A percentile compares a stretch with the other conserved stretches of the same genome.
phyloP scores from a whole-genome alignment of 768 basidiomycete genomes.

The Podaxis carcinomalis region DNA sequence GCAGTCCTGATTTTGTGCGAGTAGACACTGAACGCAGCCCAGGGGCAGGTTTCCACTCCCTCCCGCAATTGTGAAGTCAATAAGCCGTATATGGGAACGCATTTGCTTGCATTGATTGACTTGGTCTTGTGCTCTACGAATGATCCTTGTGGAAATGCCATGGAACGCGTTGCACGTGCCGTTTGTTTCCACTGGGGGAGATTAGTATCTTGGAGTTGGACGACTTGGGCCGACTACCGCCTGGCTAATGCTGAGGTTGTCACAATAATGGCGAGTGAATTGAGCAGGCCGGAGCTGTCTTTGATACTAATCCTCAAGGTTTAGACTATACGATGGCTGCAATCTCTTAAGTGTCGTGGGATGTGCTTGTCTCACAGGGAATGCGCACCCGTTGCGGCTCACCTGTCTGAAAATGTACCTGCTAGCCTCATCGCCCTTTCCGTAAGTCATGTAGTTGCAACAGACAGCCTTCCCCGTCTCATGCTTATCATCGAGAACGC shows the following conservation, averaged over 20 bases:
- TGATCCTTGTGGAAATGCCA: not conserved
- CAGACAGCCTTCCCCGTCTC: not conserved
- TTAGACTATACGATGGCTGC: conserved; percentile 6
- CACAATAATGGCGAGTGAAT: conserved; percentile 38
- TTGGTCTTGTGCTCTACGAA: not conserved
- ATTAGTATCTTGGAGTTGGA: conserved; percentile 63
- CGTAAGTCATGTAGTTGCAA: not conserved
- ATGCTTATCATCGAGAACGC: not conserved
- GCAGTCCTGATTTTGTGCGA: not conserved
- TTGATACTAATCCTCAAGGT: not conserved
- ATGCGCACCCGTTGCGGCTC: not conserved
- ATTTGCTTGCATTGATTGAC: conserved; percentile 3
- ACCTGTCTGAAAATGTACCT: not conserved
- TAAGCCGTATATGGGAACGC: conserved; percentile 2
- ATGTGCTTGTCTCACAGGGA: not conserved
- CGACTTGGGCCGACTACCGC: conserved; percentile 52
- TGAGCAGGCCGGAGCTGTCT: not conserved
- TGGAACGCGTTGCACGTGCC: conserved; percentile 26
- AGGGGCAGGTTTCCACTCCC: not conserved
- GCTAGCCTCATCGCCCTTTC: conserved; percentile 1
- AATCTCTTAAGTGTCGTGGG: not conserved
- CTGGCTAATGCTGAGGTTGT: conserved; percentile 46
- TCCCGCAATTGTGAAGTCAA: not conserved
- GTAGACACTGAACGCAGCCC: not conserved
- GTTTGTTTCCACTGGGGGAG: conserved; percentile 59